phyloP scores from a whole-genome alignment of 805 yeast genomes.

The Metschnikowia matae region DNA sequence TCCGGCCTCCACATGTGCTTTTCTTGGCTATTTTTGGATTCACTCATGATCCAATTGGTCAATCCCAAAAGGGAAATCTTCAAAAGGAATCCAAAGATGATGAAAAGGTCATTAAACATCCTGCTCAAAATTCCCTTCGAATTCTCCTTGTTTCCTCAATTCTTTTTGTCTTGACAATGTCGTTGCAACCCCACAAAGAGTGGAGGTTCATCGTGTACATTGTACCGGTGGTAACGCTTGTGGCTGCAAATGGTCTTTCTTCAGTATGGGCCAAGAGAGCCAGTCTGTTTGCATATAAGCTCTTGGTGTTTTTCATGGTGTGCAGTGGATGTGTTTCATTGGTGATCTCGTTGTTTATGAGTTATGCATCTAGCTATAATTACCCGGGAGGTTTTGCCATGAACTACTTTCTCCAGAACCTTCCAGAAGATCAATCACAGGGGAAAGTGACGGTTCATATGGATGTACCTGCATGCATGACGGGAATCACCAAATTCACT shows the following conservation, averaged over 20 bases:
- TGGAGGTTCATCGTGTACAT: conserved; percentile 85
- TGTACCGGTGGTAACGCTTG: conserved; percentile 61
- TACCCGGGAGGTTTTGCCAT: conserved; percentile 90
- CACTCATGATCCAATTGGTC: conserved; percentile 43
- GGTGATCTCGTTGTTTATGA: conserved; percentile 47
- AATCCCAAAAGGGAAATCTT: conserved; percentile 17
- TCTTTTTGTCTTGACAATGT: conserved; percentile 57
- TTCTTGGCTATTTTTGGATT: conserved; percentile 31
- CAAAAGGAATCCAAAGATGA: not conserved
- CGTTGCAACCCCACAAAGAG: conserved; percentile 88
- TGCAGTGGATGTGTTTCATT: conserved; percentile 24
- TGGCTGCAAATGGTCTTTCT: conserved; percentile 61
- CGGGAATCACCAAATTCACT: conserved; percentile 77
- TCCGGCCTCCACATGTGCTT: conserved; percentile 45
- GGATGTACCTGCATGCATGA: conserved; percentile 80
- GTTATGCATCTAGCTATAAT: conserved; percentile 63
- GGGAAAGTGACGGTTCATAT: conserved; percentile 53
- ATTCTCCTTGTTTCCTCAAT: conserved; percentile 49
- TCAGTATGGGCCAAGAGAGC: conserved; percentile 20
- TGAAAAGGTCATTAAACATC: conserved; percentile 25
- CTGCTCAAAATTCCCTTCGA: conserved; percentile 31
- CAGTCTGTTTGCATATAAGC: conserved; percentile 21
- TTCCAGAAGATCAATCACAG: conserved; percentile 7
- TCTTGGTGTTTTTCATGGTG: conserved; percentile 22
- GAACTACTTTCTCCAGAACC: conserved; percentile 38